phyloP scores from a whole-genome alignment of 2,329 filamentous ascomycete genomes.

The Trichoderma sp. region DNA sequence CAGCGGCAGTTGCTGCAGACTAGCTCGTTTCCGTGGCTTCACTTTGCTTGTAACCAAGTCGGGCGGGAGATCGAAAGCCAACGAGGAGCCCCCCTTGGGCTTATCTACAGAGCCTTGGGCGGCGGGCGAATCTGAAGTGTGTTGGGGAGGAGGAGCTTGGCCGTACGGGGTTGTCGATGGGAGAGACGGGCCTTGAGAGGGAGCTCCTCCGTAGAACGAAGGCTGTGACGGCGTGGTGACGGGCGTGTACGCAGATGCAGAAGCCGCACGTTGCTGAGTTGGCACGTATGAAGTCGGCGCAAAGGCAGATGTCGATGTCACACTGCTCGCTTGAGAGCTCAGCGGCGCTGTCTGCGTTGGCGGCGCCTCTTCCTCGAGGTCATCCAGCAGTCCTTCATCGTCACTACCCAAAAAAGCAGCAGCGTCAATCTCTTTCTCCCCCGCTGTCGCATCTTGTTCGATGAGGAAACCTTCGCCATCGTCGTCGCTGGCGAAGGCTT shows the following conservation, averaged over 20 bases:
- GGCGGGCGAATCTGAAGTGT: slow-evolving; percentile 53
- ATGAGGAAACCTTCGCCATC: slow-evolving; percentile 68
- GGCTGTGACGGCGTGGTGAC: slow-evolving; percentile 8
- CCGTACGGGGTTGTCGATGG: slow-evolving; percentile 42
- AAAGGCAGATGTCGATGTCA: slow-evolving; percentile 6
- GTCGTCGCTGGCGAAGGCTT: slow-evolving; percentile 75
- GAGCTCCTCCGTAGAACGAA: background rate
- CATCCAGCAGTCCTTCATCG: slow-evolving; percentile 82
- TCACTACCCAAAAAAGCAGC: slow-evolving; percentile 76
- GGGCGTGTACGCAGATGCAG: slow-evolving; percentile 27
- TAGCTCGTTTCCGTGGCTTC: slow-evolving; percentile 67
- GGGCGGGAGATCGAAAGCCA: slow-evolving; percentile 92
- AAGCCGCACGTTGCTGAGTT: slow-evolving; percentile 20
- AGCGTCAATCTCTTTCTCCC: slow-evolving; percentile 57
- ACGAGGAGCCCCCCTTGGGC: slow-evolving; percentile 87
- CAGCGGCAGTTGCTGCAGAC: slow-evolving; percentile 57
- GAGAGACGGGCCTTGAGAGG: slow-evolving; percentile 31
- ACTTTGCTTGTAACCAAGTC: slow-evolving; percentile 63
- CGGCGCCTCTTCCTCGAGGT: slow-evolving; percentile 53
- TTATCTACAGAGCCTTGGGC: slow-evolving; percentile 88
- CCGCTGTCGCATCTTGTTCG: slow-evolving; percentile 59
- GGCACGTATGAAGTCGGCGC: slow-evolving; percentile 20
- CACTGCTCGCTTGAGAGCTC: slow-evolving; percentile 9
- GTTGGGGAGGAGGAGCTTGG: slow-evolving; percentile 40
- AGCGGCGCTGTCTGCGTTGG: slow-evolving; percentile 28